Evolutionary conservation across 2,329 filamentous ascomycete genomes (phyloP).

Genomic region (Botryosphaeria dothidea): DNA sequence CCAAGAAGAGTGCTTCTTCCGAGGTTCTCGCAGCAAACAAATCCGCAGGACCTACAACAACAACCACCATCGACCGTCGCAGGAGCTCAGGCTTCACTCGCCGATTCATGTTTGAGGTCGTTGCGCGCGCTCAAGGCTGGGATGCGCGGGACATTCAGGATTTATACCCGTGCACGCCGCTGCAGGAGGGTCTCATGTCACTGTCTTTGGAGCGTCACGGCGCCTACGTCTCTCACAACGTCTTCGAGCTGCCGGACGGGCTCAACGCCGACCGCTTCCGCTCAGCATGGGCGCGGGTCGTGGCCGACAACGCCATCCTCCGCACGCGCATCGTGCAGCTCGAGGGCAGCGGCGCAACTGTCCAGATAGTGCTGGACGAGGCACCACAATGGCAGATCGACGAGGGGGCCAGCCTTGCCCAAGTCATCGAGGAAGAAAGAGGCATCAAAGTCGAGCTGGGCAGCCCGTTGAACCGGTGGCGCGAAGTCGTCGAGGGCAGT

Average conservation of each 20-base stretch:
- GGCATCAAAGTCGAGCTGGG: background rate
- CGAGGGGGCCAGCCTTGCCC: too few species aligned
- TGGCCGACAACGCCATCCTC: conserved; percentile 35
- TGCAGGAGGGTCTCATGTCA: conserved; percentile 44
- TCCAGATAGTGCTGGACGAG: background rate
- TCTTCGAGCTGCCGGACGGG: conserved; percentile 31
- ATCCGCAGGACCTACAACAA: too few species aligned
- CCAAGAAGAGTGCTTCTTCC: too few species aligned
- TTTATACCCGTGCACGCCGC: conserved; percentile 43
- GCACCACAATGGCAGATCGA: too few species aligned
- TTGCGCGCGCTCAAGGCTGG: too few species aligned
- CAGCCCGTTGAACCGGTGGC: background rate
- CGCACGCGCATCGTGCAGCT: conserved; percentile 22
- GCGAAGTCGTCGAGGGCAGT: conserved; percentile 27
- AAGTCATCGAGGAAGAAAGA: too few species aligned
- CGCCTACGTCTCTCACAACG: conserved; percentile 36
- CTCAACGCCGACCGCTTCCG: conserved; percentile 35
- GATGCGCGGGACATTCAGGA: conserved; percentile 32
- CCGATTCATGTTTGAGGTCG: too few species aligned
- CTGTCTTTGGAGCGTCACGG: conserved; percentile 38
- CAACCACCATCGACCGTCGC: too few species aligned
- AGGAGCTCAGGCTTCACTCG: too few species aligned
- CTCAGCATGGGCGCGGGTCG: conserved; percentile 37
- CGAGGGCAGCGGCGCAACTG: conserved; percentile 16
- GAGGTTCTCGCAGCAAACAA: too few species aligned